Base-by-base conservation (phyloP, 2,329 filamentous ascomycete genomes). In the Trichoderma sp. region DNA sequence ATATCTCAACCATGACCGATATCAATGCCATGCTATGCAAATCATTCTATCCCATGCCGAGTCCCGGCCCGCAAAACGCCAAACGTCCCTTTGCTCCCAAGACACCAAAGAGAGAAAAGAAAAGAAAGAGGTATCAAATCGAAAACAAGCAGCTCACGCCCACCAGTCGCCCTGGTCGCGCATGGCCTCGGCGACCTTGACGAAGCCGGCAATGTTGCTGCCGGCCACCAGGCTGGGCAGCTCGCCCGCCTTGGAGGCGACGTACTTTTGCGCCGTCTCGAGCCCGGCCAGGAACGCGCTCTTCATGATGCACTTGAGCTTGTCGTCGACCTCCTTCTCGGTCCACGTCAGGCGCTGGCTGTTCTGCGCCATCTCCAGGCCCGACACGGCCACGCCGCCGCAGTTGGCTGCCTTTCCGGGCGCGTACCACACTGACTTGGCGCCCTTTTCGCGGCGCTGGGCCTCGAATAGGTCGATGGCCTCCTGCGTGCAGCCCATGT, bases 281-380 rank as follows among this genome's bases (percentile, higher is more conserved):
- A 98, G 85, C 74, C 93, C 96, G 83, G 93, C 94, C 81, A 91
- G 86, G 85, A 98, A 99, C 80, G 92, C 95, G 73, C 89, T 87
- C 86, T 95, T 91, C 96, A 99, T 99, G 84, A 98, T 98, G 75
- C 82, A 85, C 87, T 96, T 94, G 77, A 99, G 90, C 83, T 93
- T 93, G 75, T 86, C 83, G 82, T 98, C 95, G 73, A 98, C 96
- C 85, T 97, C 91, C 85, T 97, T 92, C 58, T 85, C 78, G 32
- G 92, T 92, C 96, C 96, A 99, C 77, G 83, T 87, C 73, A 97
- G 85, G 70, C 95, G 91, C 81, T 80, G 83, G 73, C 91, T 95
- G 89, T 99, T 98, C 89, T 99, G 96, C 8, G 95, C 94, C 96
- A 99, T 99, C 87, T 99, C 96, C 55, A 99, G 89, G 75, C 96